These are phyloP conservation scores for Narthecium ossifragum DNA, from an alignment of 106 monocot genomes.

Conservation along the genomic window DNA sequence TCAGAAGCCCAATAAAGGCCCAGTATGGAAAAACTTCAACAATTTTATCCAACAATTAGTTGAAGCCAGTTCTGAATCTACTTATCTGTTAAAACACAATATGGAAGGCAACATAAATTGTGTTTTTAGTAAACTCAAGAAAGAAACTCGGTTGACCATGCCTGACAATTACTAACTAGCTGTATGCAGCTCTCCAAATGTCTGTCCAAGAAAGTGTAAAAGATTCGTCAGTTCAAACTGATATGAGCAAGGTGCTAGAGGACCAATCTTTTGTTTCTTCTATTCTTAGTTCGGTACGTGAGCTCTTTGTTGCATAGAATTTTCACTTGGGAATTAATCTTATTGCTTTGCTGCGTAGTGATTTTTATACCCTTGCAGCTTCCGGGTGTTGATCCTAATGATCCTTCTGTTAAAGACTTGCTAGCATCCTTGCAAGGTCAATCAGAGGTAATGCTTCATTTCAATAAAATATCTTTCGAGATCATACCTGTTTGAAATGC, in stretches of 20 bases:
- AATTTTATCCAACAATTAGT: neutral
- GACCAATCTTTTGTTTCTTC: slow-evolving; percentile 91
- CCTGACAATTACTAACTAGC: neutral
- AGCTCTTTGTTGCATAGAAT: neutral
- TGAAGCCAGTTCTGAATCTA: neutral
- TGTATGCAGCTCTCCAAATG: slow-evolving; percentile 86
- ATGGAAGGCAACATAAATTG: neutral
- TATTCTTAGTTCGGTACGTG: slow-evolving; percentile 77
- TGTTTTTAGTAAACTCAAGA: neutral
- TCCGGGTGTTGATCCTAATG: slow-evolving; percentile 88
- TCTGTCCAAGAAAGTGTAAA: slow-evolving; percentile 54
- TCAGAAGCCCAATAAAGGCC: too few species aligned
- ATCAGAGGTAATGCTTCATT: slow-evolving; percentile 66
- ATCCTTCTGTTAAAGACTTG: slow-evolving; percentile 68
- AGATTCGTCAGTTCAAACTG: slow-evolving; percentile 40
- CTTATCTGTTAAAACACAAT: neutral
- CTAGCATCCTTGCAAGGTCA: slow-evolving; percentile 75
- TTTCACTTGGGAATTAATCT: neutral
- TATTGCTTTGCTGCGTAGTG: neutral
- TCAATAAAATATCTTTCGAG: too few species aligned
- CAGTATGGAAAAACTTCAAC: neutral
- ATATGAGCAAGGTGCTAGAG: slow-evolving; percentile 79
- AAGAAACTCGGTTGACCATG: neutral
- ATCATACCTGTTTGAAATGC: too few species aligned
- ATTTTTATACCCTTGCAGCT: slow-evolving; percentile 28